phyloP scores from a whole-genome alignment of 1,284 basidiomycete genomes.

The Rhodotorula sp. region DNA sequence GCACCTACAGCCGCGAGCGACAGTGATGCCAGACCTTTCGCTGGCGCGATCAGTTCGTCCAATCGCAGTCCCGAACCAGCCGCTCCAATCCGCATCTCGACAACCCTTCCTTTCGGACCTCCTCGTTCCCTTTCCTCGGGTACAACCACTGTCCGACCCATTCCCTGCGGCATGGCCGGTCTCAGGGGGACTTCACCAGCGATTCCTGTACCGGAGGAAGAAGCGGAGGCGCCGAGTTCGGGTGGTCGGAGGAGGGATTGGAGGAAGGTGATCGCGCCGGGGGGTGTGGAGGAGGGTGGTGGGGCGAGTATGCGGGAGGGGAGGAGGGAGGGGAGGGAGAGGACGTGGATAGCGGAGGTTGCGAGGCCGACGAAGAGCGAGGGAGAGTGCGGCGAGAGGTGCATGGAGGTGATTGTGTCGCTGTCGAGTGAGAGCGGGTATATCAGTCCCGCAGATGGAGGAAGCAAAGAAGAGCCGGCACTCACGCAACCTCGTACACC shows the following conservation, averaged over 20 bases:
- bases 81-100: conserved; percentile 20
- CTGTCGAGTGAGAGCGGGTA: conserved; percentile 30
- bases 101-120: neutral
- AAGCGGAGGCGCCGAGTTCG: conserved; percentile 52
- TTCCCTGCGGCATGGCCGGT: conserved; percentile 12
- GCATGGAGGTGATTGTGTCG: conserved; percentile 63
- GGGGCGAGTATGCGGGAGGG: conserved; percentile 73
- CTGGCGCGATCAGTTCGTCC: neutral
- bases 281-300: conserved; percentile 59
- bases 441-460: neutral
- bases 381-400: conserved; percentile 71
- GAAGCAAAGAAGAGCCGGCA: conserved; percentile 38
- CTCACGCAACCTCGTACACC: conserved; percentile 60
- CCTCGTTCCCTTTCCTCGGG: conserved; percentile 8
- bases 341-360: conserved; percentile 65
- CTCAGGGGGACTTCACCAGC: neutral
- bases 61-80: neutral
- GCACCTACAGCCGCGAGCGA: neutral
- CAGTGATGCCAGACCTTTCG: neutral
- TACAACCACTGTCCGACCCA: conserved; percentile 9
- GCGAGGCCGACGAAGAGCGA: conserved; percentile 53
- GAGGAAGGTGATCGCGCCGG: conserved; percentile 65
- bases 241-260: conserved; percentile 74
- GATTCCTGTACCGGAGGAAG: neutral
- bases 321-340: conserved; percentile 87